These are phyloP conservation scores for Cicer pinnatifidum DNA, from an alignment of 306 rosid genomes.

Conservation along the genomic window DNA sequence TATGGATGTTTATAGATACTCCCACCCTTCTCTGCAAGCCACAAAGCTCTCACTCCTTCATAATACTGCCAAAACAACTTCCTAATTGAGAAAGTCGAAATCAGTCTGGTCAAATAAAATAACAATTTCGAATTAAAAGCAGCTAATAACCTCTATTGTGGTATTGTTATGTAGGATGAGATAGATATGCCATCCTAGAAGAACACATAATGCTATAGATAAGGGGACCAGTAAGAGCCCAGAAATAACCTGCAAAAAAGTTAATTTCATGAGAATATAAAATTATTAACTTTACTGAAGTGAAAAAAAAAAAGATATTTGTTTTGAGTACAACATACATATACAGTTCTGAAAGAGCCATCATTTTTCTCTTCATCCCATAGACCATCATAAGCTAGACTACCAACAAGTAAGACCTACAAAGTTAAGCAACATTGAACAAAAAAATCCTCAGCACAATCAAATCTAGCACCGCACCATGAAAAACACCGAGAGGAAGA, in stretches of 20 bases:
- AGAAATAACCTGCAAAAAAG: constrained; percentile 70
- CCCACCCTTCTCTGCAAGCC: constrained; percentile 98
- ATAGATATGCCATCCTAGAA: constrained; percentile 92
- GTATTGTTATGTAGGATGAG: constrained; percentile 90
- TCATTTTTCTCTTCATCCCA: constrained; percentile 67
- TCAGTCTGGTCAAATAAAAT: constrained; percentile 39
- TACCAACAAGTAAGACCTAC: constrained; percentile 88
- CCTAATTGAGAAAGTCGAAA: constrained; percentile 40
- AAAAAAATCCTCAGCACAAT: constrained; percentile 37
- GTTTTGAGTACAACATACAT: constrained; percentile 60
- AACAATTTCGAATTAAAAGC: constrained; percentile 38
- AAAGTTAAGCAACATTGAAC: constrained; percentile 35
- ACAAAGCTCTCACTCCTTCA: constrained; percentile 96
- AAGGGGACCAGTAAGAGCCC: constrained; percentile 78
- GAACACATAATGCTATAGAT: constrained; percentile 70
- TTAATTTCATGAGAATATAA: constrained; percentile 48
- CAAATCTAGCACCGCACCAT: constrained; percentile 14
- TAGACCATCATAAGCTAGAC: constrained; percentile 66
- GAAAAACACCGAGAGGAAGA: constrained; percentile 18
- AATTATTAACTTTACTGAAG: constrained; percentile 26
- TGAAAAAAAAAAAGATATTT: constrained; percentile 24
- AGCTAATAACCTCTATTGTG: constrained; percentile 80
- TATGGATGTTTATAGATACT: constrained; percentile 85
- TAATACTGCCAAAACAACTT: constrained; percentile 66
- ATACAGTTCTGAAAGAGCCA: constrained; percentile 68